Conservation (phyloP, 2,329 filamentous ascomycete genomes). For the Penicillium sp. region DNA sequence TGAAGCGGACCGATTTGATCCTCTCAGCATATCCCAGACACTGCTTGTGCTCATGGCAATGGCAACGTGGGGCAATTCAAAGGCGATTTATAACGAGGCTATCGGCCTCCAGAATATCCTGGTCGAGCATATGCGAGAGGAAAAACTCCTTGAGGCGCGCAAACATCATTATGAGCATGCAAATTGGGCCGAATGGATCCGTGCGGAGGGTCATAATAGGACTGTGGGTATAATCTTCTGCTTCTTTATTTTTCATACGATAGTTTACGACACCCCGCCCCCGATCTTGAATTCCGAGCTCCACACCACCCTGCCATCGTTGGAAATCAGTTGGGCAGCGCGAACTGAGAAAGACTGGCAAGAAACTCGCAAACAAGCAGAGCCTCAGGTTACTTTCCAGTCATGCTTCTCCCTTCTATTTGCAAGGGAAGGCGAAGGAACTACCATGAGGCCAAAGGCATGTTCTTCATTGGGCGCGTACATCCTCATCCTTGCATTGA, state of each 20-base stretch:
- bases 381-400: neutral
- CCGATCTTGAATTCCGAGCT: slow-evolving; percentile 17
- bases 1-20: neutral
- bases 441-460: neutral
- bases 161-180: slow-evolving; percentile 8
- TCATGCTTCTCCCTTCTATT: neutral
- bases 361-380: neutral
- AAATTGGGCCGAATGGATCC: slow-evolving; percentile 16
- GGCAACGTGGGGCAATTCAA: slow-evolving; percentile 27
- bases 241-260: slow-evolving; percentile 19
- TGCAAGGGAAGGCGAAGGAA: neutral
- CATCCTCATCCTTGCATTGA: slow-evolving; percentile 67
- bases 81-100: slow-evolving; percentile 24
- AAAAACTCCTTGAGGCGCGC: slow-evolving; percentile 16
- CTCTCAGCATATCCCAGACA: slow-evolving; percentile 6
- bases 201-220: slow-evolving; percentile 13
- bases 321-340: slow-evolving; percentile 12
- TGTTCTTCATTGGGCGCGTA: slow-evolving; percentile 62
- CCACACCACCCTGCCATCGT: slow-evolving; percentile 10
- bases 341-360: slow-evolving; percentile 5
- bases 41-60: slow-evolving; percentile 17
- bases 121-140: slow-evolving; percentile 24
- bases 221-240: slow-evolving; percentile 18
- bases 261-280: slow-evolving; percentile 18
- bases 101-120: slow-evolving; percentile 28